Evolutionary conservation across 2,329 filamentous ascomycete genomes (phyloP), one percentile per base, ranked within the genome.

Genomic region (Raffaelea albimanens): DNA sequence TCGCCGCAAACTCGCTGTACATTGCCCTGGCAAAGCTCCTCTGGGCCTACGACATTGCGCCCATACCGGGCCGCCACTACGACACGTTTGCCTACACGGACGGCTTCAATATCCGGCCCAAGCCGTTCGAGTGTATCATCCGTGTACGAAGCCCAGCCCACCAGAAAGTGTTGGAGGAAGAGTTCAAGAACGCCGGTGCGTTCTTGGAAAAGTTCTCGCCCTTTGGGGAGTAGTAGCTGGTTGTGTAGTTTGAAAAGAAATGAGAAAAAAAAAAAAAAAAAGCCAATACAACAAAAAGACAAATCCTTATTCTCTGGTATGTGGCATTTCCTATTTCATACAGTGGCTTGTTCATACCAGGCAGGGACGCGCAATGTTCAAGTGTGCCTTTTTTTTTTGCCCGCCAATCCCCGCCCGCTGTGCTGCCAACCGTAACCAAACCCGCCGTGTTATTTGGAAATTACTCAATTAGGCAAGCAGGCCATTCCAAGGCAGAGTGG

Each of bases 1-100:
- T 57, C 20, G 56, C 56, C 3, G 31, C 47, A 4, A 53, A 54
- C 22, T 55, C 51, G 45, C 43, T 57, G 4, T 52, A 61, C 44
- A 49, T 65, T 5, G 59, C 53, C 14, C 54, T 67, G 29, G 57
- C 66, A 5, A 63, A 64, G 39, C 43, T 69, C 7, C 53, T 77
- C 1, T 76, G 72, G 73, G 70, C 65, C 0, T 72, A 71, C 47
- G 57, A 65, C 31, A 56, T 63, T 41, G 41, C 45, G 34, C 52
- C 53, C 0, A 40, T 55, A 10, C 43, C 47, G 5, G 52, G 52
- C 16, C 41, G 38, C 5, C 19, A 7, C 4, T 56, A 56, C 45
- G 54, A 57, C 25, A 53, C 50, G 7, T 53, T 56, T 38, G 50
- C 53, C 20, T 56, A 56, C 29, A 56, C 54, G 3, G 53, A 54